Evolutionary conservation across 192 early-diverging fungal genomes (phyloP).

Genomic region (Coemansia sp.): DNA sequence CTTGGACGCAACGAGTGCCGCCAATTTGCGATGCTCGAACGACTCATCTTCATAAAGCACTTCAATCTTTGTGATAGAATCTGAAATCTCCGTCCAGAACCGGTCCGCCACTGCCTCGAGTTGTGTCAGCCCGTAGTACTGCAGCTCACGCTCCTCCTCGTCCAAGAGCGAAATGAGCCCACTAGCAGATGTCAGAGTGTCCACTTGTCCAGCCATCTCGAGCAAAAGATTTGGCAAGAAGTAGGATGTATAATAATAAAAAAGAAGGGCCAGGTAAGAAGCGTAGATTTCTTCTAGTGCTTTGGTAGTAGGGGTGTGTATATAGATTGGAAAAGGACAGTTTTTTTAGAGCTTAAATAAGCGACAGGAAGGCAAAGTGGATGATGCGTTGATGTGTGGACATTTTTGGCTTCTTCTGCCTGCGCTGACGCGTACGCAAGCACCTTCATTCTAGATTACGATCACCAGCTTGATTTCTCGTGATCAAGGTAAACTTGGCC

Average conservation of each 20-base stretch:
- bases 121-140: conserved; percentile 92
- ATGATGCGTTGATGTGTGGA: not conserved
- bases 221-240: not conserved
- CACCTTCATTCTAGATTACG: not conserved
- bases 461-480: not conserved
- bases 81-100: conserved; percentile 99
- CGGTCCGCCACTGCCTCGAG: conserved; percentile 87
- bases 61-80: conserved; percentile 81
- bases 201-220: conserved; percentile 40
- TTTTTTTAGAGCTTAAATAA: not conserved
- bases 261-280: not conserved
- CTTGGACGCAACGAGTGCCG: conserved; percentile 98
- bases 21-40: conserved; percentile 86
- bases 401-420: not conserved
- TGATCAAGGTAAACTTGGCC: not conserved
- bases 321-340: not conserved
- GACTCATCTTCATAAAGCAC: conserved; percentile 90
- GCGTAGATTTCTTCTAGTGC: not conserved
- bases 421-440: conserved; percentile 6
- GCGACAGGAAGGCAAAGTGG: not conserved
- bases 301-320: not conserved
- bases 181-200: conserved; percentile 56
- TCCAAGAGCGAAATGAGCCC: conserved; percentile 94
- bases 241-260: conserved; percentile 7
- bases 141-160: conserved; percentile 88